Evolutionary conservation across 2,329 filamentous ascomycete species (phyloP).

Genomic region (Leptographium flavum): DNA sequence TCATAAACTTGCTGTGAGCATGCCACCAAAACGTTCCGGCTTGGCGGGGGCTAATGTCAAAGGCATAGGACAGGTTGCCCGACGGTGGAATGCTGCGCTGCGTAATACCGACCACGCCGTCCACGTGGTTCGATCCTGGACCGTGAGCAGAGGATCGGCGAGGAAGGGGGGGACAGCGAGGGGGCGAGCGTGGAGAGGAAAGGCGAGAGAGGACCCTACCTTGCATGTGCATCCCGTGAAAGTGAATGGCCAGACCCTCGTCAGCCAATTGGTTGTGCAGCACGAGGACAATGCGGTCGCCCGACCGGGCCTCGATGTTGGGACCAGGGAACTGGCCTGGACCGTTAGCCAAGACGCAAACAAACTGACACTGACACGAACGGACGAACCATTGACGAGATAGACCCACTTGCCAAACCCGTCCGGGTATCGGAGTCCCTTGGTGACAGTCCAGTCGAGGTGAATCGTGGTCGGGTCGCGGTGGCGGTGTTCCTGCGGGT

Average conservation of each 20-base stretch:
- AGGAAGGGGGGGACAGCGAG: too few relatives aligned
- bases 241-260: constrained; percentile 4
- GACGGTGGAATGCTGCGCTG: constrained; percentile 51
- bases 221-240: constrained; percentile 2
- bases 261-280: constrained; percentile 1
- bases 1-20: constrained; percentile 1
- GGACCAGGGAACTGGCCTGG: constrained; percentile 5
- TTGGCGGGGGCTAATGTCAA: constrained; percentile 34
- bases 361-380: too few relatives aligned
- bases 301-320: constrained; percentile 4
- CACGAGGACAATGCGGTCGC: constrained; percentile 2
- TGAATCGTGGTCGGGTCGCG: too few relatives aligned
- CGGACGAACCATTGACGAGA: too few relatives aligned
- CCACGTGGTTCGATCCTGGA: constrained; percentile 45
- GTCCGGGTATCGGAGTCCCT: too few relatives aligned
- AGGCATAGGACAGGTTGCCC: constrained; percentile 53
- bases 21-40: constrained; percentile 55
- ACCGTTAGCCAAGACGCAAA: too few relatives aligned
- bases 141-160: too few relatives aligned
- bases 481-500: too few relatives aligned
- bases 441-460: too few relatives aligned
- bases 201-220: neutral
- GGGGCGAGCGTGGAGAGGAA: too few relatives aligned
- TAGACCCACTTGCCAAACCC: too few relatives aligned
- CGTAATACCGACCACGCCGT: constrained; percentile 50